Evolutionary conservation across 805 yeast species (phyloP).

Genomic region (Ogataea paradorogensis): DNA sequence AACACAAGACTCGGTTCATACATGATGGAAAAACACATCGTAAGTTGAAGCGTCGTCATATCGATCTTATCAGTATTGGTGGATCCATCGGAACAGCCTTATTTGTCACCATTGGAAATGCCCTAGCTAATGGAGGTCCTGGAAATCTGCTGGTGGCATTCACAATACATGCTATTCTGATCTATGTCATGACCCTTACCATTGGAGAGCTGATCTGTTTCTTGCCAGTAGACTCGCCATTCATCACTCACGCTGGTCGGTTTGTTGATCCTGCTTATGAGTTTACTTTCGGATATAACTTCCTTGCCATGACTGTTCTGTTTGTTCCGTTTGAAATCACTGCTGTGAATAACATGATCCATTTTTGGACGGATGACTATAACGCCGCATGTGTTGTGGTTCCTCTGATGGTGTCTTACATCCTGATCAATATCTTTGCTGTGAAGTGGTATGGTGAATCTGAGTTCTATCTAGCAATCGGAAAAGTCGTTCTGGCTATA

Average conservation of each 20-base stretch:
- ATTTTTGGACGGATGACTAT: conserved; percentile 77
- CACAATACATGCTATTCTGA: conserved; percentile 62
- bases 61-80: conserved; percentile 74
- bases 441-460: conserved; percentile 77
- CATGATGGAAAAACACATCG: conserved; percentile 19
- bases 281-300: conserved; percentile 76
- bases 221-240: conserved; percentile 74
- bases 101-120: conserved; percentile 69
- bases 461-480: conserved; percentile 75
- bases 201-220: conserved; percentile 80
- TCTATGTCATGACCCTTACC: conserved; percentile 61
- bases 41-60: conserved; percentile 46
- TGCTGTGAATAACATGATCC: conserved; percentile 73
- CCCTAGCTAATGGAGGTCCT: conserved; percentile 66
- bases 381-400: conserved; percentile 67
- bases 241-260: conserved; percentile 68
- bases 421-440: conserved; percentile 65
- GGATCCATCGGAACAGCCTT: conserved; percentile 82
- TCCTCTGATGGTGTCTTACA: conserved; percentile 61
- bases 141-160: conserved; percentile 65
- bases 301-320: conserved; percentile 71
- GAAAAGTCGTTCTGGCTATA: conserved; percentile 69
- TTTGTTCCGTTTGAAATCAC: conserved; percentile 82
- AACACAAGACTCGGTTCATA: conserved; percentile 1
- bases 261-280: conserved; percentile 76